Conservation (phyloP, 495 filamentous ascomycete species). For the Hypoxylon fuscum region DNA sequence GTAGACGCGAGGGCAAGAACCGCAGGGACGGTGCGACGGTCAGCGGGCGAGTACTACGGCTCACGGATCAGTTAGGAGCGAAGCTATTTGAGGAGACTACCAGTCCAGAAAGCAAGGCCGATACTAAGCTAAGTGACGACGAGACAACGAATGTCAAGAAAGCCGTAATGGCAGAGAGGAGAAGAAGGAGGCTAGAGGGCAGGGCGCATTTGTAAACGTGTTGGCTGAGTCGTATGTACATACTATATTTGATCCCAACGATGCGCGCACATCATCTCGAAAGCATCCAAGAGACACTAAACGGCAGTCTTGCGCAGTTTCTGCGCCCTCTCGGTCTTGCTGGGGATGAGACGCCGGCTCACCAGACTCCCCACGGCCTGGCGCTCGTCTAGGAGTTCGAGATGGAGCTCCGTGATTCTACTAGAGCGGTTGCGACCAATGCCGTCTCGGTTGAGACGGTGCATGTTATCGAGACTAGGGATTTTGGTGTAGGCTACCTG, state of each 20-base stretch:
- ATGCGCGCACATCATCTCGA: slow-evolving; percentile 65
- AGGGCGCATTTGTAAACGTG: slow-evolving; percentile 56
- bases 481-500: slow-evolving; percentile 28
- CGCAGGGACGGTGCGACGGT: slow-evolving; percentile 90
- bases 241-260: slow-evolving; percentile 60
- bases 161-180: slow-evolving; percentile 50
- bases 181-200: slow-evolving; percentile 52
- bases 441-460: slow-evolving; percentile 27
- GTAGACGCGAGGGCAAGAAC: slow-evolving; percentile 92
- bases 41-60: slow-evolving; percentile 76
- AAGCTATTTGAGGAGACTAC: slow-evolving; percentile 58
- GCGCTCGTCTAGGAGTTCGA: slow-evolving; percentile 27
- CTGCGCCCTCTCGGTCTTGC: slow-evolving; percentile 17
- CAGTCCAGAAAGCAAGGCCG: slow-evolving; percentile 42
- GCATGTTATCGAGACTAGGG: slow-evolving; percentile 28
- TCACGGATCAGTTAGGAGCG: slow-evolving; percentile 69
- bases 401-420: slow-evolving; percentile 16
- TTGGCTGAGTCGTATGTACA: not conserved
- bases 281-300: slow-evolving; percentile 59
- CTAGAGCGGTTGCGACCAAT: slow-evolving; percentile 18
- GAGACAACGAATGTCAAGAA: slow-evolving; percentile 49
- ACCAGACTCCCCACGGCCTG: slow-evolving; percentile 5
- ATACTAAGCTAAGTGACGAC: slow-evolving; percentile 50
- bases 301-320: slow-evolving; percentile 13
- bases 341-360: slow-evolving; percentile 18